Conservation (phyloP, 176 grass and related monocot species). For the Aegilops tauschii region DNA sequence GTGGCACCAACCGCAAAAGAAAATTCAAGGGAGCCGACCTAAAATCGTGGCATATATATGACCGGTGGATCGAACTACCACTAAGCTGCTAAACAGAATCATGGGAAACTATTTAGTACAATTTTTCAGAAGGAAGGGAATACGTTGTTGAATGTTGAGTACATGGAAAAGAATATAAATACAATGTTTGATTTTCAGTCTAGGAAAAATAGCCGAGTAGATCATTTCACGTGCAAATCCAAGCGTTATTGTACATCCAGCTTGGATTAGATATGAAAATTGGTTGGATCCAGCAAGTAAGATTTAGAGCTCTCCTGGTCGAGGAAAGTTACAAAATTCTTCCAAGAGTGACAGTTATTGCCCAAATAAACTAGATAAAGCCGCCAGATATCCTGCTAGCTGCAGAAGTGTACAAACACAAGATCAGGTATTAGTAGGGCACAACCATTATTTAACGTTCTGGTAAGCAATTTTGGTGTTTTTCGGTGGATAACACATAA, state of each 20-base stretch:
- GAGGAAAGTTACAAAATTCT: conserved; percentile 12
- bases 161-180: conserved; percentile 14
- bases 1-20: neutral
- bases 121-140: neutral
- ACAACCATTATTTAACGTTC: neutral
- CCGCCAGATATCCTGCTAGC: conserved; percentile 71
- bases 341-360: conserved; percentile 15
- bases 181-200: conserved; percentile 12
- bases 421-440: neutral
- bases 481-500: neutral
- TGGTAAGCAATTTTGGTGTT: neutral
- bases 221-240: neutral
- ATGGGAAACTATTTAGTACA: conserved; percentile 21
- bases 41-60: neutral
- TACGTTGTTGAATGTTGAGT: neutral
- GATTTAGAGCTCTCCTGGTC: conserved; percentile 13
- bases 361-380: conserved; percentile 51
- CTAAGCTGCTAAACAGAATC: conserved; percentile 16
- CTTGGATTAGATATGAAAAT: conserved; percentile 18
- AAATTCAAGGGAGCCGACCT: neutral
- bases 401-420: conserved; percentile 45
- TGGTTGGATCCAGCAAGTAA: conserved; percentile 20
- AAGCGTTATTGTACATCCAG: neutral
- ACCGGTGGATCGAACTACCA: neutral
- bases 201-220: conserved; percentile 1